These are phyloP conservation scores for Pyropia yezoensis DNA, from an alignment of 23 red algal species.

Conservation along the genomic window DNA sequence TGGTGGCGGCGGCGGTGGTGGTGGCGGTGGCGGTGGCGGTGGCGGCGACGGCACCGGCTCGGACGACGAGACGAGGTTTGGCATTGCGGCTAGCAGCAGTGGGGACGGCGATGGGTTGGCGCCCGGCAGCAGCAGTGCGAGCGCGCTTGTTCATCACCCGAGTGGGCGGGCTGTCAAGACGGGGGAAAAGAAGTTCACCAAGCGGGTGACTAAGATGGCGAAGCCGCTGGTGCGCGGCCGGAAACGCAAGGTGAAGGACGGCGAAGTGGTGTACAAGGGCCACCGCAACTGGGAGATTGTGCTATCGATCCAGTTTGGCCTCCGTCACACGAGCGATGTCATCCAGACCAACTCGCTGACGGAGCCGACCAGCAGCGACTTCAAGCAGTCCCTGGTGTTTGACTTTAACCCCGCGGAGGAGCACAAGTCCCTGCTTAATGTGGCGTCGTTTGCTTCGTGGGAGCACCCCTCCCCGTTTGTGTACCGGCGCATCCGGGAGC, in stretches of 20 bases:
- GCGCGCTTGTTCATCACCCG: background rate
- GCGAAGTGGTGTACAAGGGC: constrained; percentile 61
- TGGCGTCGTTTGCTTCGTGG: constrained; percentile 47
- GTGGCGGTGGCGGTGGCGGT: too few relatives aligned
- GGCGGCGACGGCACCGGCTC: too few relatives aligned
- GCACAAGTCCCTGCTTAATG: constrained; percentile 5
- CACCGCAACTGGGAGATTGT: constrained; percentile 76
- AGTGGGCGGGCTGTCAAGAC: background rate
- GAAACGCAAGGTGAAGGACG: constrained; percentile 64
- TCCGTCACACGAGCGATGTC: constrained; percentile 44
- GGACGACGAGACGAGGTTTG: too few relatives aligned
- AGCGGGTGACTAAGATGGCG: constrained; percentile 33
- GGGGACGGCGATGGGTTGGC: too few relatives aligned
- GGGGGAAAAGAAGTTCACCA: constrained; percentile 34
- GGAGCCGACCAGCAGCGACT: constrained; percentile 39
- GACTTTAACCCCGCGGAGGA: constrained; percentile 57
- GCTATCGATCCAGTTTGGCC: constrained; percentile 63
- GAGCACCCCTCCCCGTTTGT: constrained; percentile 64
- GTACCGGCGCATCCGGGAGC: constrained; percentile 41
- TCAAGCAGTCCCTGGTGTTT: constrained; percentile 46
- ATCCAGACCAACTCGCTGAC: constrained; percentile 18
- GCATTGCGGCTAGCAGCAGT: too few relatives aligned
- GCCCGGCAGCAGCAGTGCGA: too few relatives aligned
- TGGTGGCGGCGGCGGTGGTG: background rate
- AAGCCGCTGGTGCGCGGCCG: constrained; percentile 10